phyloP scores from a whole-genome alignment of 1,139 yeast genomes.

The Saccharomyces hybrid region DNA sequence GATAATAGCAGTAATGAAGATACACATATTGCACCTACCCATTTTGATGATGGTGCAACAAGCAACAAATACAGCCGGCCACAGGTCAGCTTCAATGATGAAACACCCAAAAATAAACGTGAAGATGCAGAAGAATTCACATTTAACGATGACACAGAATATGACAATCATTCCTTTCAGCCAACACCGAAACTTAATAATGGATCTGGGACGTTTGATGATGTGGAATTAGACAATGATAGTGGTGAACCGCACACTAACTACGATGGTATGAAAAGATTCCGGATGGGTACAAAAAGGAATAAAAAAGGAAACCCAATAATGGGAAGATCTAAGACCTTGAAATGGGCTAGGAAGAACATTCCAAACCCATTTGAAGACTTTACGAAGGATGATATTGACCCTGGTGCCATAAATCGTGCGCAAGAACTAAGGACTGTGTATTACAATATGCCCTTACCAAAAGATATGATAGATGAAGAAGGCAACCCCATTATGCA shows the following conservation, averaged over 20 bases:
- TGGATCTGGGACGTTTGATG: slow-evolving; percentile 19
- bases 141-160: slow-evolving; percentile 11
- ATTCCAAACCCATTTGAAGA: slow-evolving; percentile 30
- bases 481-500: slow-evolving; percentile 50
- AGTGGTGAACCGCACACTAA: slow-evolving; percentile 25
- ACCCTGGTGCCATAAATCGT: slow-evolving; percentile 25
- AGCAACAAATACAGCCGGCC: slow-evolving; percentile 2
- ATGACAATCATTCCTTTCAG: slow-evolving; percentile 23
- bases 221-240: slow-evolving; percentile 19
- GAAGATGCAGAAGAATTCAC: slow-evolving; percentile 11
- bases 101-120: neutral
- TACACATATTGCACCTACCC: slow-evolving; percentile 51
- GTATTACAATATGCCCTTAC: slow-evolving; percentile 64
- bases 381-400: slow-evolving; percentile 19
- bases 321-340: slow-evolving; percentile 34
- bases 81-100: slow-evolving; percentile 5
- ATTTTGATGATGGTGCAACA: slow-evolving; percentile 34
- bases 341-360: slow-evolving; percentile 35
- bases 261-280: slow-evolving; percentile 47
- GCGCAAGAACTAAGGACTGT: slow-evolving; percentile 41
- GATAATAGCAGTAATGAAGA: slow-evolving; percentile 8
- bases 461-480: slow-evolving; percentile 52
- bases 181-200: slow-evolving; percentile 24
- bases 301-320: slow-evolving; percentile 64
- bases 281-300: slow-evolving; percentile 89